Conservation (phyloP, 768 basidiomycete genomes). For the Tricholoma hemisulphureum region DNA sequence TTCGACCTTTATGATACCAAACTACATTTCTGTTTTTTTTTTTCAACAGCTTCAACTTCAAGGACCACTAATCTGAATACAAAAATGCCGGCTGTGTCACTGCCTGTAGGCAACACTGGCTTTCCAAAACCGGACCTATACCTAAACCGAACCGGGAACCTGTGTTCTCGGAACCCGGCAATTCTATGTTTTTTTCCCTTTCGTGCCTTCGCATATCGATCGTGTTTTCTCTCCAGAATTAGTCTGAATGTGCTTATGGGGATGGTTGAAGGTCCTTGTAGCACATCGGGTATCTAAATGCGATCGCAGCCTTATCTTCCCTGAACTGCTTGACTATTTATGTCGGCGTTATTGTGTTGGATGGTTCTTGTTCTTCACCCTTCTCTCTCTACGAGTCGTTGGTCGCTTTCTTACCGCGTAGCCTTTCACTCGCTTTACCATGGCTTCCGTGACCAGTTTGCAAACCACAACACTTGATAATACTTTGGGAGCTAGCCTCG, state of each 20-base stretch:
- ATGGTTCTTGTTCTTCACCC: constrained; percentile 4
- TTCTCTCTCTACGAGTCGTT: neutral
- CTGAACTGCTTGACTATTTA: neutral
- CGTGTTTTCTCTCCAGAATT: neutral
- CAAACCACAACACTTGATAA: constrained; percentile 34
- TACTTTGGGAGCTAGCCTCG: constrained; percentile 37
- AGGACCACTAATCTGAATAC: too few relatives aligned
- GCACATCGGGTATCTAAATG: neutral
- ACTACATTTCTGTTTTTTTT: too few relatives aligned
- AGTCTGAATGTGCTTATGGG: neutral
- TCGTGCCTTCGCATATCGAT: neutral
- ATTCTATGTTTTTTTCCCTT: neutral
- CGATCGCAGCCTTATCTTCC: neutral
- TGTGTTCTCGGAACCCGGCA: neutral
- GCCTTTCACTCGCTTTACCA: constrained; percentile 4
- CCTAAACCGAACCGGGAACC: neutral
- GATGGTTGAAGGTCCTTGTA: neutral
- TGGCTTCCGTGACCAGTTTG: constrained; percentile 22
- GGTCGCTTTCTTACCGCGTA: neutral
- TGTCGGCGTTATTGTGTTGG: constrained; percentile 2
- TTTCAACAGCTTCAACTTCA: too few relatives aligned
- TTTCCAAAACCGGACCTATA: neutral
- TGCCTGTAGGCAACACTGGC: neutral
- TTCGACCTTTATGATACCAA: too few relatives aligned
- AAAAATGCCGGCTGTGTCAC: too few relatives aligned